Percentiles rank a stretch among this genome's conserved stretches.
phyloP scores from a whole-genome alignment of 2,329 filamentous ascomycete species.

The Ascochyta koolunga region DNA sequence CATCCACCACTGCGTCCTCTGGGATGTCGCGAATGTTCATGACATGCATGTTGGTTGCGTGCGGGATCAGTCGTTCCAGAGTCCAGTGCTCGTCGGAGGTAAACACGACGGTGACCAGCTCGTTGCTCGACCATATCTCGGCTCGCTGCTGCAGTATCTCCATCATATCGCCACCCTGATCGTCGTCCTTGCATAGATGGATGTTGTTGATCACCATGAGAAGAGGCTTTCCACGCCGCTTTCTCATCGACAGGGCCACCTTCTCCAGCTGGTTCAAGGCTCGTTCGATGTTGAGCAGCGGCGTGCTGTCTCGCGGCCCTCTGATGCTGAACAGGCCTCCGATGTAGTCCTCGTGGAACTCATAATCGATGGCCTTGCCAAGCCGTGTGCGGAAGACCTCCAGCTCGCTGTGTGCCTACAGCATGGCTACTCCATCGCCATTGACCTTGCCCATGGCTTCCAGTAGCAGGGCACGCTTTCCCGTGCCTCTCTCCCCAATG shows the following conservation, averaged over 20 bases:
- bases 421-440: constrained; percentile 88
- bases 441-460: constrained; percentile 92
- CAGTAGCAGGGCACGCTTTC: constrained; percentile 92
- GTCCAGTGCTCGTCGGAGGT: constrained; percentile 99
- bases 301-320: constrained; percentile 88
- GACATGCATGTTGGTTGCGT: constrained; percentile 91
- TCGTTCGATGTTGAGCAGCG: constrained; percentile 90
- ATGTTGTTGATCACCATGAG: constrained; percentile 92
- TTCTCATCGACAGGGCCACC: constrained; percentile 76
- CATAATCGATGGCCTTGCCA: constrained; percentile 92
- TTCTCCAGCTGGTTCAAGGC: constrained; percentile 98
- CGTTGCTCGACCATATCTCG: constrained; percentile 92
- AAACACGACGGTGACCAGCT: constrained; percentile 88
- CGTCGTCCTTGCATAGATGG: constrained; percentile 87
- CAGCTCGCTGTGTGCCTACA: constrained; percentile 91
- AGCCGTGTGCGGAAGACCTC: constrained; percentile 93
- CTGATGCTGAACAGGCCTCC: constrained; percentile 92
- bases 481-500: constrained; percentile 92
- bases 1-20: constrained; percentile 74
- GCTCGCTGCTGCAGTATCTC: constrained; percentile 94
- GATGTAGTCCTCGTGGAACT: constrained; percentile 97
- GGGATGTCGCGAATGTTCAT: constrained; percentile 81
- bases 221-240: constrained; percentile 69
- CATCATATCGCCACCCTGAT: constrained; percentile 85
- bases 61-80: constrained; percentile 88